Conservation (phyloP, 2,329 filamentous ascomycete species). For the Fusarium sterilihyphosum region DNA sequence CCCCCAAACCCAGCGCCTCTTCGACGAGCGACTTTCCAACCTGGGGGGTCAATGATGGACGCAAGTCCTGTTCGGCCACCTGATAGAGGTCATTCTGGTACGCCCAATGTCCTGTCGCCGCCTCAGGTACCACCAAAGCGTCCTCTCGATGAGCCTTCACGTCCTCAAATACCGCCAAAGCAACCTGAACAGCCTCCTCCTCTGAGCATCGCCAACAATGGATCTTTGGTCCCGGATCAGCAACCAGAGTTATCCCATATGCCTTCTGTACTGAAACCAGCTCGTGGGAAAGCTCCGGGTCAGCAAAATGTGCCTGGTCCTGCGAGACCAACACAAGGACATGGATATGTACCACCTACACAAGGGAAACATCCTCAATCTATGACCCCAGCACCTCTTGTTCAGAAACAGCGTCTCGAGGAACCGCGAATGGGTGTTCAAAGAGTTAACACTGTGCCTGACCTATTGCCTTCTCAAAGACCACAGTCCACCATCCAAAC, state of each 20-base stretch:
- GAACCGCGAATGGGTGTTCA: conserved; percentile 37
- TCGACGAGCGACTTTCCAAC: conserved; percentile 39
- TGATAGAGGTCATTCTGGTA: conserved; percentile 30
- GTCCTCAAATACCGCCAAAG: conserved; percentile 6
- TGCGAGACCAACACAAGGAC: conserved; percentile 7
- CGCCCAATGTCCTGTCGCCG: conserved; percentile 39
- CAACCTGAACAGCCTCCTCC: background rate
- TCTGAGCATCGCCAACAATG: background rate
- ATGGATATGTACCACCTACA: conserved; percentile 36
- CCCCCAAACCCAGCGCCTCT: conserved; percentile 8
- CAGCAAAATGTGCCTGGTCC: conserved; percentile 6
- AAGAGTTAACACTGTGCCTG: conserved; percentile 39
- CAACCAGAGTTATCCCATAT: conserved; percentile 27
- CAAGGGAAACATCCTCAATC: conserved; percentile 38
- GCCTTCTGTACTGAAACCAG: conserved; percentile 40
- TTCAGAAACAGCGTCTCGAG: conserved; percentile 27
- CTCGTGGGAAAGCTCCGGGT: conserved; percentile 27
- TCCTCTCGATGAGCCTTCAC: conserved; percentile 11
- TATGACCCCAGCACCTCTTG: conserved; percentile 39
- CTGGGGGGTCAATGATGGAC: conserved; percentile 38
- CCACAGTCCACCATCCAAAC: conserved; percentile 19
- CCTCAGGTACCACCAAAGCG: conserved; percentile 35
- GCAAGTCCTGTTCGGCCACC: conserved; percentile 26
- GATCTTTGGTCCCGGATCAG: conserved; percentile 1
- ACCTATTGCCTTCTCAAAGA: conserved; percentile 32